These are phyloP conservation scores for Licmophora abbreviata DNA, from an alignment of 108 stramenopile species.

Conservation along the genomic window DNA sequence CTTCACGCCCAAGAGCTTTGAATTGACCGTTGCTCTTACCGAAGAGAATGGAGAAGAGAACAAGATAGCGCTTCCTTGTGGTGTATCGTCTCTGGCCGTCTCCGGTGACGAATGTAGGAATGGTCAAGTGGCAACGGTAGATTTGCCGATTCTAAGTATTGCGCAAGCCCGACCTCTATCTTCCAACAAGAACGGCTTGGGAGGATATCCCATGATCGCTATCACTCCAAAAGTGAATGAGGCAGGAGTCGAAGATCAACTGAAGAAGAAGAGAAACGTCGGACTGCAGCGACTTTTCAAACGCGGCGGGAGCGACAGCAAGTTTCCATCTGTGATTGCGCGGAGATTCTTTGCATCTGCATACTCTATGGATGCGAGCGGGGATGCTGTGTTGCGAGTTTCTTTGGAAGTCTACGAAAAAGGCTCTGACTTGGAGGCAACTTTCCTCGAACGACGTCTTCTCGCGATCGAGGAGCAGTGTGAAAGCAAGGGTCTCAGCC, in stretches of 20 bases:
- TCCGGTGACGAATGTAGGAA: slow-evolving; percentile 4
- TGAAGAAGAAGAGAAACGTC: not conserved
- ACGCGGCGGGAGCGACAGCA: not conserved
- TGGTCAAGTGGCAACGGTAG: slow-evolving; percentile 6
- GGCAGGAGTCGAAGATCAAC: not conserved
- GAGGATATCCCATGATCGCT: slow-evolving; percentile 5
- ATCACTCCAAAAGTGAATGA: not conserved
- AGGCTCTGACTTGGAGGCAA: not conserved
- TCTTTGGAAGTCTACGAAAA: not conserved
- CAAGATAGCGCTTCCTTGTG: slow-evolving; percentile 20
- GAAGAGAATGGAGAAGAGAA: slow-evolving; percentile 8
- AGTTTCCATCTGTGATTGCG: not conserved
- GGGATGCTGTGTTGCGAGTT: slow-evolving; percentile 23
- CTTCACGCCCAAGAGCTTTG: slow-evolving; percentile 15
- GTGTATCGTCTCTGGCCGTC: slow-evolving; percentile 10
- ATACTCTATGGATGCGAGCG: slow-evolving; percentile 19
- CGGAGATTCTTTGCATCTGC: slow-evolving; percentile 11
- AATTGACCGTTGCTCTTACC: slow-evolving; percentile 14
- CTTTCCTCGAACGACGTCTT: not conserved
- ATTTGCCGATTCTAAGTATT: slow-evolving; percentile 15
- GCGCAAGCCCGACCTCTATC: slow-evolving; percentile 4
- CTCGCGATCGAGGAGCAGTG: not conserved
- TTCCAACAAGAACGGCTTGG: slow-evolving; percentile 6
- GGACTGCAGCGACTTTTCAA: not conserved
- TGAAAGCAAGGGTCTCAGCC: slow-evolving; percentile 1